phyloP scores from a whole-genome alignment of 345 rosid species.

The Hevea brasiliensis region DNA sequence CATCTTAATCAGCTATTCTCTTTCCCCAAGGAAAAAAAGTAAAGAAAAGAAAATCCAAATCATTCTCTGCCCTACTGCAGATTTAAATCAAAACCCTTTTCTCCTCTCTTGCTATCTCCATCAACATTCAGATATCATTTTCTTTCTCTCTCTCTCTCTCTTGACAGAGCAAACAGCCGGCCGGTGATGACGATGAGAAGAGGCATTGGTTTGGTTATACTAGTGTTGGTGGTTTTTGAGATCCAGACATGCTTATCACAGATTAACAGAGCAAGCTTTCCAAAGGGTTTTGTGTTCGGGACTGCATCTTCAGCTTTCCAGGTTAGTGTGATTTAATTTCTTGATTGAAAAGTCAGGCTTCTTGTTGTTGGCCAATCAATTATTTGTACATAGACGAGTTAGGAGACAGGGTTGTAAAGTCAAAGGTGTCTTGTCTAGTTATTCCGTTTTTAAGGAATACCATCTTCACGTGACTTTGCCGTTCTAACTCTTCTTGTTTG shows the following conservation, averaged over 20 bases:
- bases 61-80: background rate
- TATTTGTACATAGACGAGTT: no score
- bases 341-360: no score
- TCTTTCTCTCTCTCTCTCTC: background rate
- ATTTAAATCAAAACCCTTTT: background rate
- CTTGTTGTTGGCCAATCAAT: no score
- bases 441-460: no score
- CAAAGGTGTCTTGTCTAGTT: no score
- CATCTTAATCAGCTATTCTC: background rate
- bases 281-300: slow-evolving; percentile 60
- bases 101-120: background rate
- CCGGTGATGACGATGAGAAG: background rate
- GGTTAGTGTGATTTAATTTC: slow-evolving; percentile 32
- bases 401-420: no score
- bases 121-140: no score
- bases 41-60: background rate
- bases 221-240: slow-evolving; percentile 2
- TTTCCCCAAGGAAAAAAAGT: no score
- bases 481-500: no score
- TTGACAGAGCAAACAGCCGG: no score
- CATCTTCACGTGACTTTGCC: no score
- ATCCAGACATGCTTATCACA: slow-evolving; percentile 10
- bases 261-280: slow-evolving; percentile 48
- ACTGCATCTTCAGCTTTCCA: slow-evolving; percentile 79
- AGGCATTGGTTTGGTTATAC: background rate